Evolutionary conservation across 257 asterid genomes (phyloP), one percentile per base, ranked within the genome.

Genomic region (Lycium barbarum): DNA sequence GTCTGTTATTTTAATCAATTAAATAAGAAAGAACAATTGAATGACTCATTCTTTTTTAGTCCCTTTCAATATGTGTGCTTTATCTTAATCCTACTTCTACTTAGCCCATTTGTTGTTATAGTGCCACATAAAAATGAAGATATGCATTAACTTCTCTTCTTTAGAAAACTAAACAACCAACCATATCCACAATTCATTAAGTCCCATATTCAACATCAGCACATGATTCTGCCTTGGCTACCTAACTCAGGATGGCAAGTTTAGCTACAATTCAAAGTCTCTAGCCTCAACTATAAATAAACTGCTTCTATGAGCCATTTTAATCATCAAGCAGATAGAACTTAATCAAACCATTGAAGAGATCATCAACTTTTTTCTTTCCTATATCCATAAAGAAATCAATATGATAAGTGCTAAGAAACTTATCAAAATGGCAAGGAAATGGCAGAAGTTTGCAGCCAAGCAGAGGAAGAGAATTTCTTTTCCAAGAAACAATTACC

Each of bases 371-470:
- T 43, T 73, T 73, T 20, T 20, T 47, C 43, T 7, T 2, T 74
- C 81, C 61, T 2, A 20, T 20, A 45, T 6, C 20, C 18, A 7
- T 17, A 2, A 22, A 3, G 62, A 49, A 1, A 72, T 45, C 38
- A 49, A 6, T 20, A 74, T 49, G 81, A 1, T 49, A 0, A 74
- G 62, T 1, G 1, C 57, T 35, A 49, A 74, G 43, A 76, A 76
- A 76, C 62, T 76, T 22, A 76, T 76, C 10, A 76, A 22, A 6
- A 76, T 76, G 81, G 61, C 6, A 20, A 74, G 81, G 0, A 73
- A 6, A n/a, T 73, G 82, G 74, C 82, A 83, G 11, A 83, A 54
- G n/a, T 6, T 70, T 13, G 86, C 83, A 22, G 81, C 14, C 0
- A 49, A 22, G 6, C 63, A 51, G 2, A 76, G 43, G 81, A 74